Evolutionary conservation across 345 rosid species (phyloP).

Genomic region (Fremontodendron californicum): DNA sequence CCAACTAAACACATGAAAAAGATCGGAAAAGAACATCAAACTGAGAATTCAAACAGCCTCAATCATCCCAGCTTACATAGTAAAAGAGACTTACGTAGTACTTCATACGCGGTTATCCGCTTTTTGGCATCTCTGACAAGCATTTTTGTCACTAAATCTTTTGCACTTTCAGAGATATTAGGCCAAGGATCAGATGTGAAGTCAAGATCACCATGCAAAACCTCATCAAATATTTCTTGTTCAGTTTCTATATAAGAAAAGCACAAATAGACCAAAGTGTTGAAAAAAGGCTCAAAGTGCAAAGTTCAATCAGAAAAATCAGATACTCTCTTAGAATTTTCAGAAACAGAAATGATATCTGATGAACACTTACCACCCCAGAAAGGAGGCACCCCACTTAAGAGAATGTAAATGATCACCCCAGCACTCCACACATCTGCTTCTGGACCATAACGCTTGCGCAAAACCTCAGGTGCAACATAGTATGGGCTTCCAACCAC

Average conservation of each 20-base stretch:
- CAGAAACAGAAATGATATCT: background rate
- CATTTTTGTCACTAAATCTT: conserved; percentile 76
- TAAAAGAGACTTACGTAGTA: conserved; percentile 50
- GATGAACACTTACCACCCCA: conserved; percentile 67
- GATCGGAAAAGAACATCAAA: background rate
- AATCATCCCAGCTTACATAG: background rate
- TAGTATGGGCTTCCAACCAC: conserved; percentile 95
- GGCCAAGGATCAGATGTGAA: conserved; percentile 91
- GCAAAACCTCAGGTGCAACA: conserved; percentile 82
- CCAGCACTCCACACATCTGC: conserved; percentile 97
- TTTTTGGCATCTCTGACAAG: conserved; percentile 59
- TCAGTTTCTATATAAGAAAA: conserved; percentile 50
- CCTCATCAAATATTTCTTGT: conserved; percentile 74
- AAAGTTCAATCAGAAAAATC: background rate
- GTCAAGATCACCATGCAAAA: conserved; percentile 71
- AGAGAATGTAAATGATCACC: conserved; percentile 76
- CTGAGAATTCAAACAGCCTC: background rate
- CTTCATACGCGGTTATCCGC: conserved; percentile 75
- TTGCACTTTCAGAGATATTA: conserved; percentile 67
- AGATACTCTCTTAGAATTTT: background rate
- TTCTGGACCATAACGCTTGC: conserved; percentile 67
- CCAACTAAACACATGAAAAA: background rate
- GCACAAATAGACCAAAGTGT: background rate
- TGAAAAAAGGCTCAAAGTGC: background rate
- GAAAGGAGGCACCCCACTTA: conserved; percentile 87